Conservation (phyloP, 495 filamentous ascomycete species). For the Trichoderma asperelloides region DNA sequence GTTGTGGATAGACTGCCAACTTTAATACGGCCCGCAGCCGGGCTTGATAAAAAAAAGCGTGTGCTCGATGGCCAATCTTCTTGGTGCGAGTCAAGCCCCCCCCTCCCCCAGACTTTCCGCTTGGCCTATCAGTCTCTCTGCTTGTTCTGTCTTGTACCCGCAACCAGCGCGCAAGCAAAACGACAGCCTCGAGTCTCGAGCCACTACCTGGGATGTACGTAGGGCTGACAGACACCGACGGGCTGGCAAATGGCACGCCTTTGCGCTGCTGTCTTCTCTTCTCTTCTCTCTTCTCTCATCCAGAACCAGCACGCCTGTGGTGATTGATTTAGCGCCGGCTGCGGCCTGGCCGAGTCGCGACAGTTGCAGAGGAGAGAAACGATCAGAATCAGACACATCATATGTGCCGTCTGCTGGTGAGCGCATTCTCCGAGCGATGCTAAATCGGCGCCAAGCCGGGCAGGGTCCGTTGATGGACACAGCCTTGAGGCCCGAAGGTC, state of each 20-base stretch:
- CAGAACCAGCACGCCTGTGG: not conserved
- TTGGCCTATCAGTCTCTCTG: not conserved
- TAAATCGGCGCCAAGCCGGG: not conserved
- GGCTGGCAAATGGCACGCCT: not conserved
- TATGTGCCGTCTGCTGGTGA: not conserved
- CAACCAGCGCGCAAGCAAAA: not conserved
- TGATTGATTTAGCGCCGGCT: not conserved
- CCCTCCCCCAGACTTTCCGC: not conserved
- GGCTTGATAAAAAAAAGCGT: not conserved
- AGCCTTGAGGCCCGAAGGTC: not conserved
- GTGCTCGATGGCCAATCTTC: not conserved
- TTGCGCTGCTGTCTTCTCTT: not conserved
- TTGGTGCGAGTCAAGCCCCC: slow-evolving; percentile 5
- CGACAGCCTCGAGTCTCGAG: not conserved
- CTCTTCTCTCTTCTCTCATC: not conserved
- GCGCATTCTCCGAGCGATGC: not conserved
- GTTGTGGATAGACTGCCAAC: not conserved
- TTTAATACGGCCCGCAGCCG: not conserved
- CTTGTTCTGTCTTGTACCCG: not conserved
- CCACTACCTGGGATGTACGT: not conserved
- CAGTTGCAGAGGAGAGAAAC: not conserved
- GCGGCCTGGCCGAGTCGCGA: slow-evolving; percentile 2
- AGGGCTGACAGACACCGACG: not conserved
- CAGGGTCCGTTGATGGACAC: not conserved
- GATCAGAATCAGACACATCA: slow-evolving; percentile 5